Conservation (phyloP, 164 flowering plant species). For the Chimonanthus praecox region DNA sequence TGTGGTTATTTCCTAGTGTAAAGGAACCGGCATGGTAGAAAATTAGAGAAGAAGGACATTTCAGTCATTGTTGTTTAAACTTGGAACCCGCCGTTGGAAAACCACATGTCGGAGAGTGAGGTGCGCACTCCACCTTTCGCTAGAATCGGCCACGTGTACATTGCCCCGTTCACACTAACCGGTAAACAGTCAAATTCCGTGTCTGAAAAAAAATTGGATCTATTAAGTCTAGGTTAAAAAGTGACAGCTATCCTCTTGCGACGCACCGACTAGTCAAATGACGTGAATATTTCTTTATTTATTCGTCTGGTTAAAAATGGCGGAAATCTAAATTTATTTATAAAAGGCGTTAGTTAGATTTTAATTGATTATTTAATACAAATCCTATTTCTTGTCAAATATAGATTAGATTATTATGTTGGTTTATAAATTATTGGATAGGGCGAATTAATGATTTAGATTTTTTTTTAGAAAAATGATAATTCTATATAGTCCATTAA, state of each 20-base stretch:
- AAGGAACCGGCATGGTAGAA: too few species aligned
- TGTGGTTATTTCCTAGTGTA: not conserved
- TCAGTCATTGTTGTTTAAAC: not conserved
- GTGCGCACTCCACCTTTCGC: constrained; percentile 3
- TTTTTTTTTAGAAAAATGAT: too few species aligned
- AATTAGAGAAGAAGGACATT: not conserved
- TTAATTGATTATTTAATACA: not conserved
- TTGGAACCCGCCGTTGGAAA: constrained; percentile 1
- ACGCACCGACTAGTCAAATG: constrained; percentile 19
- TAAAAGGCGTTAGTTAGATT: not conserved
- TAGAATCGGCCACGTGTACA: constrained; percentile 24
- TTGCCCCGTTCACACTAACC: constrained; percentile 28
- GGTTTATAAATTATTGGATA: too few species aligned
- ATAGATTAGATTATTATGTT: too few species aligned
- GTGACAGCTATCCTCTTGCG: not conserved
- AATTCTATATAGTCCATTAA: too few species aligned
- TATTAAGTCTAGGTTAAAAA: not conserved
- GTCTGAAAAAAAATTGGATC: constrained; percentile 16
- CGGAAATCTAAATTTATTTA: not conserved
- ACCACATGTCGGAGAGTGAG: not conserved
- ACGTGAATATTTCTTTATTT: constrained; percentile 8
- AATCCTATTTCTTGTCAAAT: not conserved
- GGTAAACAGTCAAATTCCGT: constrained; percentile 35
- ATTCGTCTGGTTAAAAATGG: not conserved
- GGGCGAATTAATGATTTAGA: too few species aligned